Conservation (phyloP, 2,329 filamentous ascomycete genomes). For the Colletotrichum filicis region DNA sequence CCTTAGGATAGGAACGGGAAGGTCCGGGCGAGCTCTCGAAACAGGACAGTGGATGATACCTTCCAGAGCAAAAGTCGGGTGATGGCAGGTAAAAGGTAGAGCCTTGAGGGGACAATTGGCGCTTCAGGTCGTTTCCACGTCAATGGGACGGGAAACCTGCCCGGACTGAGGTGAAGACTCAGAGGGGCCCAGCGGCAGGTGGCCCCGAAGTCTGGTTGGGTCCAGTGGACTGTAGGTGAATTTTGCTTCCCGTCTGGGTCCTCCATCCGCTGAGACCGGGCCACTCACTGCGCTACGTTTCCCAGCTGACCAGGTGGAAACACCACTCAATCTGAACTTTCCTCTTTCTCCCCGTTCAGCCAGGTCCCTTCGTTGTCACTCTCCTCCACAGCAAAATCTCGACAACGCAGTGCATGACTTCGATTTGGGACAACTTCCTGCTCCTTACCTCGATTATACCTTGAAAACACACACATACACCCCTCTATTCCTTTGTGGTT, state of each 20-base stretch:
- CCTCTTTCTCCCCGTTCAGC: neutral
- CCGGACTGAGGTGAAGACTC: neutral
- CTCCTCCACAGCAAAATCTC: slow-evolving; percentile 7
- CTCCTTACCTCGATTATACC: too few species aligned
- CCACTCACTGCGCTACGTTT: slow-evolving; percentile 9
- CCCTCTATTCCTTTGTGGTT: neutral
- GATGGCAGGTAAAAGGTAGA: neutral
- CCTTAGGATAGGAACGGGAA: too few species aligned
- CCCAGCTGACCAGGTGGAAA: neutral
- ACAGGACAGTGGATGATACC: neutral
- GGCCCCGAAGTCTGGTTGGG: neutral
- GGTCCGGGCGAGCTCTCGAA: neutral
- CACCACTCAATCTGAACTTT: neutral
- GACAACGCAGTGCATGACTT: neutral
- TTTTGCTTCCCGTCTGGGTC: slow-evolving; percentile 10
- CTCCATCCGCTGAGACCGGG: neutral
- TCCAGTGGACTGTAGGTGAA: neutral
- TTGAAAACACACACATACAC: neutral
- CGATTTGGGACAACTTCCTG: neutral
- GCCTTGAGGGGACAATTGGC: neutral
- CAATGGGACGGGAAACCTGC: neutral
- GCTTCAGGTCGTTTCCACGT: neutral
- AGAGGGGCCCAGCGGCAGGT: neutral
- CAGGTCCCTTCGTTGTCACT: too few species aligned
- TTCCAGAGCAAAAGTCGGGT: too few species aligned